A percentile compares a stretch with the other conserved stretches of the same genome.
Conservation (phyloP, 2,329 filamentous ascomycete genomes). For the Coniochaeta sp. region DNA sequence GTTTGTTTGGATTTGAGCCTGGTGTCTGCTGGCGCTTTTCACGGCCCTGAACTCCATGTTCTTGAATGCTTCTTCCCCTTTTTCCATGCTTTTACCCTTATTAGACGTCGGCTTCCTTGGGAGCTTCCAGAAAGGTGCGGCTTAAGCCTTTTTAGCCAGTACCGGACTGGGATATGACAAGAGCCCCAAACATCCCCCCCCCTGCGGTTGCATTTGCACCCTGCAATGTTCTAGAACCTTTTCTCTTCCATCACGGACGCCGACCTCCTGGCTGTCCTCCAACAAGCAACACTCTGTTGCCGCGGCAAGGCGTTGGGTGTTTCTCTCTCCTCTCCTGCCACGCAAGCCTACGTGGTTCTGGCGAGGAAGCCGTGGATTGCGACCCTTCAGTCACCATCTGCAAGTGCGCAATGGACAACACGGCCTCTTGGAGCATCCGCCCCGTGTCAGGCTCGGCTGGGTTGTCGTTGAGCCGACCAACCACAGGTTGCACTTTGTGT, state of each 20-base stretch:
- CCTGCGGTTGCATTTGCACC: background rate
- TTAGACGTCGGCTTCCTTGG: constrained; percentile 3
- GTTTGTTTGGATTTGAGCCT: background rate
- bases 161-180: background rate
- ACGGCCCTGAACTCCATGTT: background rate
- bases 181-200: background rate
- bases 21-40: background rate
- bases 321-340: too few relatives aligned
- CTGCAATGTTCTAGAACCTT: background rate
- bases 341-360: too few relatives aligned
- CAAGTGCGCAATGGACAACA: background rate
- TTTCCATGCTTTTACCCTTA: constrained; percentile 5
- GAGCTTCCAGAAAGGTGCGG: constrained; percentile 6
- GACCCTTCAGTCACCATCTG: background rate
- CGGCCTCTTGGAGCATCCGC: background rate
- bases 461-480: background rate
- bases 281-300: too few relatives aligned
- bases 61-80: constrained; percentile 1
- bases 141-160: constrained; percentile 7
- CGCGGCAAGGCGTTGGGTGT: background rate
- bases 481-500: too few relatives aligned
- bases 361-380: too few relatives aligned
- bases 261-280: background rate
- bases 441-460: too few relatives aligned
- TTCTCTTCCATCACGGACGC: background rate